Evolutionary conservation across 805 yeast species (phyloP).

Genomic region (Deakozyma indianensis): DNA sequence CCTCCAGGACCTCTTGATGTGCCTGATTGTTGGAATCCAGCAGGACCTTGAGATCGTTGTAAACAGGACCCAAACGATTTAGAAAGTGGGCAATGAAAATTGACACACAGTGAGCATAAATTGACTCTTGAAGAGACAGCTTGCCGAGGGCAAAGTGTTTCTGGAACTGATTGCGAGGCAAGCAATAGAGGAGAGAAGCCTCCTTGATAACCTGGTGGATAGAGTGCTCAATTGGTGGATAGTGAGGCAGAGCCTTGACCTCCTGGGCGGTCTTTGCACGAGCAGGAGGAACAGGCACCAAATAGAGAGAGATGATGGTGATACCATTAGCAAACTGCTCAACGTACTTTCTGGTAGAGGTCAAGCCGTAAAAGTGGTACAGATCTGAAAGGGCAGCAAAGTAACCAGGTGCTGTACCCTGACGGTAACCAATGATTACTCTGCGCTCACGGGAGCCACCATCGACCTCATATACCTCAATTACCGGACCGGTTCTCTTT

Average conservation of each 20-base stretch:
- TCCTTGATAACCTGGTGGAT: slow-evolving; percentile 86
- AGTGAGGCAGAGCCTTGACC: slow-evolving; percentile 15
- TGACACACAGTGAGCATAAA: slow-evolving; percentile 87
- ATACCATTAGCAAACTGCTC: slow-evolving; percentile 88
- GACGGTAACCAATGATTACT: slow-evolving; percentile 76
- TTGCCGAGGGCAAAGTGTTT: slow-evolving; percentile 56
- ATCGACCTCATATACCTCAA: slow-evolving; percentile 70
- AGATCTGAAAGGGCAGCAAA: slow-evolving; percentile 76
- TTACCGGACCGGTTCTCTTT: slow-evolving; percentile 78
- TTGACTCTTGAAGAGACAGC: slow-evolving; percentile 84
- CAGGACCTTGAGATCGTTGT: slow-evolving; percentile 49
- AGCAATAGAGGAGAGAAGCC: slow-evolving; percentile 80
- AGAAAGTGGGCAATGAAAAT: slow-evolving; percentile 89
- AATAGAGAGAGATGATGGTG: slow-evolving; percentile 75
- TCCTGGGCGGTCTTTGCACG: slow-evolving; percentile 20
- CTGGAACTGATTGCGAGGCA: slow-evolving; percentile 77
- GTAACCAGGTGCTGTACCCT: slow-evolving; percentile 71
- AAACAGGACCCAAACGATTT: slow-evolving; percentile 88
- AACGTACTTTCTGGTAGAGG: slow-evolving; percentile 77
- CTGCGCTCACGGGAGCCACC: slow-evolving; percentile 67
- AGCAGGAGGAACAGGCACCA: slow-evolving; percentile 43
- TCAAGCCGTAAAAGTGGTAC: slow-evolving; percentile 77
- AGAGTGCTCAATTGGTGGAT: slow-evolving; percentile 51
- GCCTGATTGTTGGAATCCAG: slow-evolving; percentile 50
- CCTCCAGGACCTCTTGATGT: slow-evolving; percentile 61